Conservation (phyloP, 345 rosid species). For the Xanthoceras sorbifolium region DNA sequence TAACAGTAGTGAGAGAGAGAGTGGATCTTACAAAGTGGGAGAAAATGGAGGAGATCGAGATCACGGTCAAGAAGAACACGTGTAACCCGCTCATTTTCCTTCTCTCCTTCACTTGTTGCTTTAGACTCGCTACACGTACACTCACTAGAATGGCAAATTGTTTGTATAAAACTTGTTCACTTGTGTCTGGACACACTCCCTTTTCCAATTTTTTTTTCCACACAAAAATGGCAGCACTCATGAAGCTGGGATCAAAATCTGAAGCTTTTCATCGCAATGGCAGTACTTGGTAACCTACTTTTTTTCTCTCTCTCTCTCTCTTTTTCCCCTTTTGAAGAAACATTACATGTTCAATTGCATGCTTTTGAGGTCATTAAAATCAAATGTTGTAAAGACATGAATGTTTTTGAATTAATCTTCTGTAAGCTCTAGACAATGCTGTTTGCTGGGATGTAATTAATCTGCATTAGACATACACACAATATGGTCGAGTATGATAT, state of each 20-base stretch:
- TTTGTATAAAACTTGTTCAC: neutral
- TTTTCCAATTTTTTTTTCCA: neutral
- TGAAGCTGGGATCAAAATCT: constrained; percentile 78
- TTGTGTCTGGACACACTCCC: neutral
- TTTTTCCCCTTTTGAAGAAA: neutral
- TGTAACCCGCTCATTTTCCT: constrained; percentile 18
- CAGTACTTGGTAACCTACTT: constrained; percentile 46
- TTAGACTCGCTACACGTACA: constrained; percentile 38
- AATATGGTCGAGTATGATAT: too few species aligned
- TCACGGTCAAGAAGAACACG: constrained; percentile 14
- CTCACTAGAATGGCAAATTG: neutral
- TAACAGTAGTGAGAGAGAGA: neutral
- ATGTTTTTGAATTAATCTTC: too few species aligned
- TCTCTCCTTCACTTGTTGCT: constrained; percentile 34
- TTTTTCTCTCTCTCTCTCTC: neutral
- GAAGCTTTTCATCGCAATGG: constrained; percentile 69
- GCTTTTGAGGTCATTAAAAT: too few species aligned
- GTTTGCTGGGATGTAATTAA: too few species aligned
- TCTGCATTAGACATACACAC: too few species aligned
- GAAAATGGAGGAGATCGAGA: constrained; percentile 26
- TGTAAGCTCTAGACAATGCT: too few species aligned
- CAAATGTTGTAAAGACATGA: too few species aligned
- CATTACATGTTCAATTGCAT: neutral
- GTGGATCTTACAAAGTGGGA: constrained; percentile 13
- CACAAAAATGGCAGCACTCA: constrained; percentile 58